Percentiles rank a stretch among this genome's conserved stretches.
Evolutionary conservation across 108 stramenopile species (phyloP).

Genomic region (Bacterosira constricta): DNA sequence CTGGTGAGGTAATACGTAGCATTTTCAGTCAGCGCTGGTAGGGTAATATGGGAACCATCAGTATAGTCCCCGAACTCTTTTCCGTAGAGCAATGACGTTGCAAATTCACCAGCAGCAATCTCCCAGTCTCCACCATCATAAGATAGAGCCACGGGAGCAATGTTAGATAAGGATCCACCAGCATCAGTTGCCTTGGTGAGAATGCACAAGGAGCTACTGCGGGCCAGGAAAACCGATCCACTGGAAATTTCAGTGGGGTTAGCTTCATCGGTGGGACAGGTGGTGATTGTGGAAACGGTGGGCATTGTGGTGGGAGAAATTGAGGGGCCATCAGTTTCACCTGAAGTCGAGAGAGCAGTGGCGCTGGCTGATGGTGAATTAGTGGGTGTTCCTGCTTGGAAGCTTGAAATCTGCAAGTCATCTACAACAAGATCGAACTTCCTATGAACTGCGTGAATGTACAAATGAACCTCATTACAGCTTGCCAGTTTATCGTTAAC

Average conservation of each 20-base stretch:
- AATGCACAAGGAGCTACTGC: constrained; percentile 32
- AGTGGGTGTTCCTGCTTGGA: constrained; percentile 13
- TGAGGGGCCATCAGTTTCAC: constrained; percentile 8
- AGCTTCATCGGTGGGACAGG: constrained; percentile 12
- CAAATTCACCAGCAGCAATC: constrained; percentile 47
- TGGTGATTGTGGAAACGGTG: constrained; percentile 28
- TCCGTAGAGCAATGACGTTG: constrained; percentile 24
- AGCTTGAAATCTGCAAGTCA: constrained; percentile 29
- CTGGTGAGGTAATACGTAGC: constrained; percentile 43
- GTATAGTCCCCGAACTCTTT: constrained; percentile 31
- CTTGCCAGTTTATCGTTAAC: constrained; percentile 38
- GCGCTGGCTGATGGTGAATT: constrained; percentile 12
- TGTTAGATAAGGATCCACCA: constrained; percentile 23
- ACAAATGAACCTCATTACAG: constrained; percentile 26
- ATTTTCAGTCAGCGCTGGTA: constrained; percentile 31
- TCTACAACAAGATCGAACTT: constrained; percentile 42
- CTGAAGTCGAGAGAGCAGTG: neutral
- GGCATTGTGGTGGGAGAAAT: constrained; percentile 38
- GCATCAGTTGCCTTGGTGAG: constrained; percentile 34
- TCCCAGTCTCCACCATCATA: constrained; percentile 57
- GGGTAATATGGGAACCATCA: constrained; percentile 40
- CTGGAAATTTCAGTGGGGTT: constrained; percentile 10
- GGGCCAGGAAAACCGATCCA: constrained; percentile 30
- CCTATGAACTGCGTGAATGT: constrained; percentile 35
- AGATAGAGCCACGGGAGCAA: constrained; percentile 50